These are phyloP conservation scores for Trichoderma sp. DNA, from an alignment of 2,329 filamentous ascomycete species.

Conservation along the genomic window DNA sequence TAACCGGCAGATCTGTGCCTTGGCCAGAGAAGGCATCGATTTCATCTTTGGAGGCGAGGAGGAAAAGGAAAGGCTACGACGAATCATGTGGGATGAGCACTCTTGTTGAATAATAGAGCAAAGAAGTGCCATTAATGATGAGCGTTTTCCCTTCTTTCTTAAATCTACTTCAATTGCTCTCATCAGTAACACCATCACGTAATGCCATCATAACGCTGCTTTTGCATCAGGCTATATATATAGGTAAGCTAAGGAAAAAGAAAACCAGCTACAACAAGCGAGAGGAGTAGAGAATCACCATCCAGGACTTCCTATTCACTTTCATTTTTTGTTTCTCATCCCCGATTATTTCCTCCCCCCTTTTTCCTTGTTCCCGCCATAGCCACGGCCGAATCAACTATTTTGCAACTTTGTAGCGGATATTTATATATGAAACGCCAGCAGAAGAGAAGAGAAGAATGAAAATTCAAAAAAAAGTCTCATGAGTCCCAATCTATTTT, in stretches of 20 bases:
- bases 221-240: conserved; percentile 11
- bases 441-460: not conserved
- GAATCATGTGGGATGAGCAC: conserved; percentile 49
- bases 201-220: conserved; percentile 15
- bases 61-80: conserved; percentile 60
- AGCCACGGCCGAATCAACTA: not conserved
- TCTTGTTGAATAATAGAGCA: not conserved
- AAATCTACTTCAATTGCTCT: not conserved
- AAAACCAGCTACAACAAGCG: conserved; percentile 13
- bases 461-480: not conserved
- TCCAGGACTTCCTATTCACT: not conserved
- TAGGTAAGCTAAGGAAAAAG: conserved; percentile 6
- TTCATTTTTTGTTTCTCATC: not conserved
- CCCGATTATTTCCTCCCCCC: not conserved
- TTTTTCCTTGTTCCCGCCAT: not conserved
- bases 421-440: conserved; percentile 13
- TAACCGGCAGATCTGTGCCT: conserved; percentile 46
- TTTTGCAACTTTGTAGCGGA: not conserved
- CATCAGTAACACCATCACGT: not conserved
- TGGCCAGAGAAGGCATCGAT: conserved; percentile 64
- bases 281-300: conserved; percentile 8
- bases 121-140: not conserved
- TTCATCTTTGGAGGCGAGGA: conserved; percentile 66
- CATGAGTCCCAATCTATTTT: conserved; percentile 19
- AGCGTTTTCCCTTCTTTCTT: too few species aligned